These are phyloP conservation scores for Phyllosticta paracitricarpa DNA, from an alignment of 2,329 filamentous ascomycete genomes.

Conservation along the genomic window DNA sequence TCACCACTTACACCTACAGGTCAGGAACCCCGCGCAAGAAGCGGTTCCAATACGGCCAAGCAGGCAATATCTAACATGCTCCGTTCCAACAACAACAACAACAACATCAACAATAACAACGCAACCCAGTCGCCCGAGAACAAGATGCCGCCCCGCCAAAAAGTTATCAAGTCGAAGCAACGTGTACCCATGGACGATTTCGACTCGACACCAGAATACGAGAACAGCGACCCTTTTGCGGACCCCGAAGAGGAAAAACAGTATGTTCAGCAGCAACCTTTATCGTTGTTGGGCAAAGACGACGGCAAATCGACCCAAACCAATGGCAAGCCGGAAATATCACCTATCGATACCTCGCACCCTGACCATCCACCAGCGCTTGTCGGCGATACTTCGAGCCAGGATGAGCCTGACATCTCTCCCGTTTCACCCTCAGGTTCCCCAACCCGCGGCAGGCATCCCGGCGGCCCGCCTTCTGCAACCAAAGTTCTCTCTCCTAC, in stretches of 20 bases:
- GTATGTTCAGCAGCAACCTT: conserved; percentile 11
- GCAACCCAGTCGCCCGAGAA: not conserved
- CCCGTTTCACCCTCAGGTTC: conserved; percentile 24
- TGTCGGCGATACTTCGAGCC: conserved; percentile 60
- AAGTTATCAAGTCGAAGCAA: conserved; percentile 49
- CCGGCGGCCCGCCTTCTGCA: conserved; percentile 19
- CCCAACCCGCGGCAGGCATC: not conserved
- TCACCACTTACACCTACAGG: not conserved
- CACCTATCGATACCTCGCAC: conserved; percentile 11
- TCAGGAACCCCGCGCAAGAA: conserved; percentile 1
- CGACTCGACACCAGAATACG: conserved; percentile 46
- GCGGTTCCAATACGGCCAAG: conserved; percentile 6
- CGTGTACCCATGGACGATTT: conserved; percentile 63
- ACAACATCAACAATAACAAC: not conserved
- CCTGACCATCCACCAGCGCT: conserved; percentile 50
- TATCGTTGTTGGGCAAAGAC: not conserved
- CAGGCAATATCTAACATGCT: conserved; percentile 9
- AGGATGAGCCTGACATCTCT: conserved; percentile 40
- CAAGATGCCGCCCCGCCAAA: conserved; percentile 39
- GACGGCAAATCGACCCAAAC: conserved; percentile 2
- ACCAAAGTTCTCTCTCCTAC: conserved; percentile 13
- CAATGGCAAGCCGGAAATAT: conserved; percentile 4
- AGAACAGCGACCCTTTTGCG: conserved; percentile 36
- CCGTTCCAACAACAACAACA: not conserved
- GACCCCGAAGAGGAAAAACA: conserved; percentile 27